A percentile compares a stretch with the other conserved stretches of the same genome.
Conservation (phyloP, 768 basidiomycete species). For the Lactifluus echinatus region DNA sequence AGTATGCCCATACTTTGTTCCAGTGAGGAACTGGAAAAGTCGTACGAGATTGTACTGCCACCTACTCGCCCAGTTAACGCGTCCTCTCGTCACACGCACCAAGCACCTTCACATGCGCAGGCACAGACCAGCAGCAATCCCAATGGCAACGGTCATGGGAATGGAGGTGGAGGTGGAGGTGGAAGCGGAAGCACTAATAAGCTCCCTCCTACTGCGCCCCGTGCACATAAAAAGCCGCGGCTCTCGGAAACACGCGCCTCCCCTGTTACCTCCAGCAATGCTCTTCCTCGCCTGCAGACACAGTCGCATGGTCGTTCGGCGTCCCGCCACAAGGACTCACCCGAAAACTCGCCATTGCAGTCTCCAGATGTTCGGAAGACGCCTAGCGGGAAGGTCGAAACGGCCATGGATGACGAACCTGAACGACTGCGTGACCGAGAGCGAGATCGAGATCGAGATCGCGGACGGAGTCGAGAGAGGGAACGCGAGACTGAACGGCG, state of each 20-base stretch:
- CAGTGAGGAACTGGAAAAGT: slow-evolving; percentile 72
- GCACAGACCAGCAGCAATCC: slow-evolving; percentile 21
- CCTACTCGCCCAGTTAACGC: slow-evolving; percentile 33
- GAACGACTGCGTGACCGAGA: slow-evolving; percentile 24
- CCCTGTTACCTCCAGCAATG: slow-evolving; percentile 12
- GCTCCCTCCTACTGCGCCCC: slow-evolving; percentile 67
- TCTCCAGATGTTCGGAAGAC: slow-evolving; percentile 19
- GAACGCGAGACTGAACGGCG: slow-evolving; percentile 21
- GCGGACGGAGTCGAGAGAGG: slow-evolving; percentile 30
- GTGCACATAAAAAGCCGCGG: slow-evolving; percentile 73
- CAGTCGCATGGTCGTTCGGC: slow-evolving; percentile 10
- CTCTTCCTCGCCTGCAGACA: slow-evolving; percentile 19
- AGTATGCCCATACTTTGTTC: slow-evolving; percentile 15
- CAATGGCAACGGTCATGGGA: slow-evolving; percentile 25
- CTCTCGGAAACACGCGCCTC: slow-evolving; percentile 41
- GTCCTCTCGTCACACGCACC: slow-evolving; percentile 38
- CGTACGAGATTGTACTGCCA: slow-evolving; percentile 52
- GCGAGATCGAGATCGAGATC: slow-evolving; percentile 31
- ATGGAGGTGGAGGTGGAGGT: slow-evolving; percentile 14
- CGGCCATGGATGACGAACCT: slow-evolving; percentile 51
- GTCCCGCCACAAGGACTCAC: slow-evolving; percentile 19
- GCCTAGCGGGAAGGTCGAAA: slow-evolving; percentile 29
- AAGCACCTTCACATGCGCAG: slow-evolving; percentile 25
- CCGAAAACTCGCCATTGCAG: slow-evolving; percentile 18
- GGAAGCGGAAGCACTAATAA: slow-evolving; percentile 31